Evolutionary conservation across 2,329 filamentous ascomycete genomes (phyloP).

Genomic region (Dothistroma septosporum): DNA sequence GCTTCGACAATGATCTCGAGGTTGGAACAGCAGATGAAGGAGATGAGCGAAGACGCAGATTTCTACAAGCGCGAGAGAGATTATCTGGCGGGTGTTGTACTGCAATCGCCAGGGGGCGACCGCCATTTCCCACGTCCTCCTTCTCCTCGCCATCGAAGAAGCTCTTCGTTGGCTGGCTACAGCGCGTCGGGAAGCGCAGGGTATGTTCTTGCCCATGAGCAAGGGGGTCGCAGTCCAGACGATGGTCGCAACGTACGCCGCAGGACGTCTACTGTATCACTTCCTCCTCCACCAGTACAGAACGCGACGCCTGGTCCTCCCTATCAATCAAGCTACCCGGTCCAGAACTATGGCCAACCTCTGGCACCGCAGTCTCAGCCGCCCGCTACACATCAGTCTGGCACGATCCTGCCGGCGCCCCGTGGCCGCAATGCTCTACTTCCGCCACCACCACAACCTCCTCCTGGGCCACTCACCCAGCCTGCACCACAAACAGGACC

Average conservation of each 20-base stretch:
- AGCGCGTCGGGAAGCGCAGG: constrained; percentile 13
- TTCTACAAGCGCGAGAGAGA: constrained; percentile 72
- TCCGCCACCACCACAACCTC: constrained; percentile 10
- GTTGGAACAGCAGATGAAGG: constrained; percentile 63
- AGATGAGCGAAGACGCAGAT: constrained; percentile 65
- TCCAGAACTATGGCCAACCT: constrained; percentile 16
- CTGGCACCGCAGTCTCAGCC: constrained; percentile 13
- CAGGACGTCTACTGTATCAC: constrained; percentile 27
- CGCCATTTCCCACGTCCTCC: constrained; percentile 43
- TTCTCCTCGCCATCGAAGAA: constrained; percentile 39
- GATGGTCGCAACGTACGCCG: constrained; percentile 28
- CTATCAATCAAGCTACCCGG: constrained; percentile 13
- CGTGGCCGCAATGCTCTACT: constrained; percentile 13
- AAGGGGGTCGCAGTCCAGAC: constrained; percentile 25
- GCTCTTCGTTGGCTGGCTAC: constrained; percentile 13
- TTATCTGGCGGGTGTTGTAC: constrained; percentile 63
- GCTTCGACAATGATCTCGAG: constrained; percentile 65
- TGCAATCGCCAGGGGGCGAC: constrained; percentile 53
- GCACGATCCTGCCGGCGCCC: constrained; percentile 23
- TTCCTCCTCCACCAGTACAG: constrained; percentile 20
- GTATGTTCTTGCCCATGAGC: constrained; percentile 24
- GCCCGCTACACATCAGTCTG: constrained; percentile 15
- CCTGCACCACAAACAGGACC: constrained; percentile 34
- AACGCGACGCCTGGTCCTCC: constrained; percentile 7
- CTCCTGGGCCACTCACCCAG: constrained; percentile 28